phyloP scores from a whole-genome alignment of 352 stramenopile species.

The Phytophthora citrophthora region DNA sequence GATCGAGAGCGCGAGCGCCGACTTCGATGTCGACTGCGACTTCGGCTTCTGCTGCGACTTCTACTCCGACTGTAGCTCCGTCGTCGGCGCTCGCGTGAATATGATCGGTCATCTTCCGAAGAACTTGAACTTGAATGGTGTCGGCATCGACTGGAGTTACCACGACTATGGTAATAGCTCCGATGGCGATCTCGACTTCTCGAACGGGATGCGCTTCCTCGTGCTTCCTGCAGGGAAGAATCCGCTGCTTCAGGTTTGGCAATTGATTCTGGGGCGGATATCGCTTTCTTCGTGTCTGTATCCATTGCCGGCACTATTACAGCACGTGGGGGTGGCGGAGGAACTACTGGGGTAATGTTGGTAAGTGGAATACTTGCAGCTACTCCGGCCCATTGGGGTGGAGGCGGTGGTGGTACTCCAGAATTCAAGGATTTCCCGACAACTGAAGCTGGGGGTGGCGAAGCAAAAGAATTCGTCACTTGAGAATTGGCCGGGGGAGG shows the following conservation, averaged over 20 bases:
- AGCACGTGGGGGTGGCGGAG: constrained; percentile 14
- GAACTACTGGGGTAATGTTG: constrained; percentile 1
- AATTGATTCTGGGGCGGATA: background rate
- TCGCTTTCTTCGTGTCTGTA: constrained; percentile 5
- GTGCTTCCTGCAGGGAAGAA: constrained; percentile 4
- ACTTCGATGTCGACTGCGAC: constrained; percentile 12
- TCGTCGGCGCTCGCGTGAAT: constrained; percentile 11
- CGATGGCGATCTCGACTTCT: constrained; percentile 25
- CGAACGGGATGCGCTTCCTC: constrained; percentile 14
- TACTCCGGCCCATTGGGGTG: constrained; percentile 3
- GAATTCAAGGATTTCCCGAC: background rate
- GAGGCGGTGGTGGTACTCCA: constrained; percentile 1
- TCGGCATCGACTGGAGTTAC: constrained; percentile 20
- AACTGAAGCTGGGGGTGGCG: background rate
- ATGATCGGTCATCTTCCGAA: constrained; percentile 15
- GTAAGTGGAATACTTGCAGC: background rate
- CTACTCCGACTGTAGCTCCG: constrained; percentile 28
- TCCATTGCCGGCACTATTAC: constrained; percentile 1
- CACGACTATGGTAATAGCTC: constrained; percentile 22
- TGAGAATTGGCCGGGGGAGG: background rate
- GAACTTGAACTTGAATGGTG: constrained; percentile 33
- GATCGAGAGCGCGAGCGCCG: constrained; percentile 39
- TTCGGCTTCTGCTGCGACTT: constrained; percentile 36
- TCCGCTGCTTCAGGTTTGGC: background rate
- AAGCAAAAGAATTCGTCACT: background rate